Evolutionary conservation across 2,329 filamentous ascomycete species (phyloP), one percentile per base, ranked within the genome.

Genomic region (Talaromyces sp.): DNA sequence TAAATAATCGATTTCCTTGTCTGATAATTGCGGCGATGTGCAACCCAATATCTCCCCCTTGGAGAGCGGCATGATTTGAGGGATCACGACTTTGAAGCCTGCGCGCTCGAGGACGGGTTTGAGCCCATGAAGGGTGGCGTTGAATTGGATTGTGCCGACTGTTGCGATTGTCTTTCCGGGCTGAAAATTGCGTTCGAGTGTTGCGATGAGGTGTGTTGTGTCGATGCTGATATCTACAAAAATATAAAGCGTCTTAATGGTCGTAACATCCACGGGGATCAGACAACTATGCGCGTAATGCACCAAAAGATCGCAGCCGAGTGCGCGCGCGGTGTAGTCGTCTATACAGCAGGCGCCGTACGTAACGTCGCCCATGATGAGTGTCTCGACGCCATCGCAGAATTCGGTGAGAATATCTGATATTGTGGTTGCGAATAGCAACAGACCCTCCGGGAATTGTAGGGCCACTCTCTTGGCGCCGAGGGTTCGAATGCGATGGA

Each of bases 341-440:
- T 99, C 95, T 72, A 99, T 97, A 75, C 95, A 99, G 82, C 95
- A 99, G 25, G 95, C 95, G 68, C 95, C 95, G 77, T 99, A 99
- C 0, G 95, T 99, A 51, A 99, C 95, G 76, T 99, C 95, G 67
- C 95, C 95, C 95, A 99, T 99, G 77, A 99, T 99, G 63, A 98
- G 84, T 1, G 94, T 98, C 76, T 96, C 92, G 47, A 91, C 90
- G 1, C 91, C 93, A 0, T 92, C 90, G 74, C 95, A 99, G 81
- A 99, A 99, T 75, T 93, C 91, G 0, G 91, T 92, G 58, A 99
- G 83, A 72, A 99, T 98, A 76, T 99, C 95, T 3, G 95, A 97
- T 70, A 99, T 94, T 40, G 95, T 99, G 29, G 95, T 98, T 25
- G 95, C 95, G 76, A 99, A 99, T 65, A 99, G 83, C 31, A 99